phyloP scores from a whole-genome alignment of 1,284 basidiomycete genomes.

The Ganoderma meredithae region DNA sequence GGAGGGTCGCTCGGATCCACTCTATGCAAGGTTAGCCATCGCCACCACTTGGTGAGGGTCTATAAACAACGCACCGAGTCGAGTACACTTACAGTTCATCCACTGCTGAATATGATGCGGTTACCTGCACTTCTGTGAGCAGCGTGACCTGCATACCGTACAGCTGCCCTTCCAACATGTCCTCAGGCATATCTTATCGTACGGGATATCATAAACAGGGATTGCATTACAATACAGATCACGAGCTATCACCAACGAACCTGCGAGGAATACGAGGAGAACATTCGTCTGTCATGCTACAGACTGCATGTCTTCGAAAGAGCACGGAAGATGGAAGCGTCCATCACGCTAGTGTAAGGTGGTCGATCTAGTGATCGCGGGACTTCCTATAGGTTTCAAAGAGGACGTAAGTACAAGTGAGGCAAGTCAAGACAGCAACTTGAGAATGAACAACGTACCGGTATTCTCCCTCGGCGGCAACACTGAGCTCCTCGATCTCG shows the following conservation, averaged over 20 bases:
- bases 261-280: background rate
- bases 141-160: too few relatives aligned
- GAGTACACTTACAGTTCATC: too few relatives aligned
- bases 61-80: too few relatives aligned
- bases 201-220: background rate
- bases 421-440: too few relatives aligned
- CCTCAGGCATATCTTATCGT: too few relatives aligned
- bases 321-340: background rate
- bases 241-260: background rate
- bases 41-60: too few relatives aligned
- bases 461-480: slow-evolving; percentile 92
- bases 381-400: slow-evolving; percentile 63
- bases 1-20: too few relatives aligned
- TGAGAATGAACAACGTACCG: slow-evolving; percentile 58
- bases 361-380: slow-evolving; percentile 72
- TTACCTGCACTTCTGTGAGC: too few relatives aligned
- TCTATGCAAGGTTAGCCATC: too few relatives aligned
- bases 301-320: background rate
- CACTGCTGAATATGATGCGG: too few relatives aligned
- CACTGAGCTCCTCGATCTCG: slow-evolving; percentile 90
- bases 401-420: slow-evolving; percentile 15
- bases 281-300: background rate
- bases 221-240: background rate
- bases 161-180: too few relatives aligned
- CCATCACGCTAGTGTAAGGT: background rate